These are phyloP conservation scores for Podospora conica DNA, from an alignment of 495 filamentous ascomycete species.

Conservation along the genomic window DNA sequence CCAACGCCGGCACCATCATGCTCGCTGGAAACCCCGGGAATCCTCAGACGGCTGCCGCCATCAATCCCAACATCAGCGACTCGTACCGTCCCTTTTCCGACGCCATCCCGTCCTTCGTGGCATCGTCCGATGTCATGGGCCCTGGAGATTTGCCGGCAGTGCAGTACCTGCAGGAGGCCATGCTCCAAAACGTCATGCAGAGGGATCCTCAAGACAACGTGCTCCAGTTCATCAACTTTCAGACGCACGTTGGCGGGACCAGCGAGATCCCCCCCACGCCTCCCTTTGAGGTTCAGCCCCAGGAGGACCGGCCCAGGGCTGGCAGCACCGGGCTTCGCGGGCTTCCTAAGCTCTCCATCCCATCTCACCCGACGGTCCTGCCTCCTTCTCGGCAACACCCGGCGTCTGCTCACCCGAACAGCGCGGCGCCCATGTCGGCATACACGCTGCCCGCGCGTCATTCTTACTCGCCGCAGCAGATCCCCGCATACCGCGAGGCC, in stretches of 20 bases:
- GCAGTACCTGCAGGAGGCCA: constrained; percentile 62
- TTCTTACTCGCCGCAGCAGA: constrained; percentile 24
- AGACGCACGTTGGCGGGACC: constrained; percentile 50
- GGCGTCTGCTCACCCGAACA: constrained; percentile 18
- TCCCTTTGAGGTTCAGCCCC: constrained; percentile 46
- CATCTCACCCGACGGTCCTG: constrained; percentile 17
- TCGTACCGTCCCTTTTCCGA: constrained; percentile 54
- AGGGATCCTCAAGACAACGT: constrained; percentile 90
- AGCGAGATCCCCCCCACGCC: constrained; percentile 51
- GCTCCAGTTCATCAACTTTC: constrained; percentile 76
- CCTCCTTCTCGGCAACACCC: constrained; percentile 14
- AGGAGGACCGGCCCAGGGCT: constrained; percentile 4
- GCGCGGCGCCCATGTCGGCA: constrained; percentile 15
- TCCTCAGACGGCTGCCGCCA: constrained; percentile 50
- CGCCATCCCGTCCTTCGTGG: constrained; percentile 70
- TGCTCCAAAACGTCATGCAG: constrained; percentile 56
- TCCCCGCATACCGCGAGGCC: constrained; percentile 48
- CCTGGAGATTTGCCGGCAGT: constrained; percentile 54
- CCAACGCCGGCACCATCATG: constrained; percentile 56
- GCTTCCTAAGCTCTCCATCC: constrained; percentile 56
- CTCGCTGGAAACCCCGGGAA: constrained; percentile 67
- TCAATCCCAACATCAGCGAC: constrained; percentile 30
- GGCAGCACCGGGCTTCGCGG: constrained; percentile 39
- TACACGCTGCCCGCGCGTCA: constrained; percentile 24
- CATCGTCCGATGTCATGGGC: constrained; percentile 84